These are phyloP conservation scores for Teunomyces lycoperdinae DNA, from an alignment of 805 yeast species.

Conservation along the genomic window DNA sequence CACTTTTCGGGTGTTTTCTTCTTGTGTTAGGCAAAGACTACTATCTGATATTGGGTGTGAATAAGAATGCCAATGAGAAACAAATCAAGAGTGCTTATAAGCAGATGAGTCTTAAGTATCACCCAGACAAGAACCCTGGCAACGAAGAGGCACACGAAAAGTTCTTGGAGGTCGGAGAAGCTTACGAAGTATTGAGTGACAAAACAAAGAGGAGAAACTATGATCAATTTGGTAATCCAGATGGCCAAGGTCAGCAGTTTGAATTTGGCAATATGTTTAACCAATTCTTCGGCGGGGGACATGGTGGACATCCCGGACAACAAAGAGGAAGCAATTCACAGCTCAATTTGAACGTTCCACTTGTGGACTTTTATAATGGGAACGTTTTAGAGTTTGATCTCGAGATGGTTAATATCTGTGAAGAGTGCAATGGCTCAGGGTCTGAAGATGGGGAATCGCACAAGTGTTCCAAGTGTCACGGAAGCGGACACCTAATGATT, in stretches of 20 bases:
- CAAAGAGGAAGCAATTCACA: conserved; percentile 59
- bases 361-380: conserved; percentile 75
- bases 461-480: conserved; percentile 67
- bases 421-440: conserved; percentile 79
- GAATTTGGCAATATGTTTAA: conserved; percentile 62
- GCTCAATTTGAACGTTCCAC: conserved; percentile 52
- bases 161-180: conserved; percentile 90
- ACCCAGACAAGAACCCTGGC: conserved; percentile 86
- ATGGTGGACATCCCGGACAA: conserved; percentile 40
- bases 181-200: conserved; percentile 82
- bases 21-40: conserved; percentile 38
- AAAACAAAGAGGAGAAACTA: conserved; percentile 63
- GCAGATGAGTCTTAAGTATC: conserved; percentile 76
- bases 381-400: conserved; percentile 55
- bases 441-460: conserved; percentile 73
- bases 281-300: conserved; percentile 43
- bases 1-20: conserved; percentile 8
- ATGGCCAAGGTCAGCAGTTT: conserved; percentile 37
- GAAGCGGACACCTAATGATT: conserved; percentile 66
- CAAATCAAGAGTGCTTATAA: conserved; percentile 87
- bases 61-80: conserved; percentile 65
- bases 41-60: conserved; percentile 65
- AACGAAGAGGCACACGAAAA: conserved; percentile 79
- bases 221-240: conserved; percentile 75
- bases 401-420: conserved; percentile 72